Evolutionary conservation across 208 protist genomes (phyloP).

Genomic region (Trypanosoma avium): DNA sequence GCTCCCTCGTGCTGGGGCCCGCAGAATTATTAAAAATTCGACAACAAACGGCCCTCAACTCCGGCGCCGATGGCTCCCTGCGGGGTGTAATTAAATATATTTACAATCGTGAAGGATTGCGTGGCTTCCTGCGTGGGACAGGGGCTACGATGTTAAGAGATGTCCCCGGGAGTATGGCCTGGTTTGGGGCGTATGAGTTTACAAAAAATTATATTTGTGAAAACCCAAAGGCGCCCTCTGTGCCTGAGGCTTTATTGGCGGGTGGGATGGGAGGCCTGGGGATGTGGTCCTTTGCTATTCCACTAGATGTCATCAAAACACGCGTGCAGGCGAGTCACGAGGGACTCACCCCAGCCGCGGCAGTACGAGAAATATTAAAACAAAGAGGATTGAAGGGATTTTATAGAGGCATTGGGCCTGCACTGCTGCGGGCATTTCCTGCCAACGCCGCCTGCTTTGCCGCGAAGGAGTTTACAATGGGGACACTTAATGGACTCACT

Average conservation of each 20-base stretch:
- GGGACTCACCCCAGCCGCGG: background rate
- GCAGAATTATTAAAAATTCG: conserved; percentile 55
- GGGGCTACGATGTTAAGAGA: conserved; percentile 42
- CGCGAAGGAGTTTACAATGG: conserved; percentile 20
- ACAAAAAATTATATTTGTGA: conserved; percentile 26
- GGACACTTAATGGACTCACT: conserved; percentile 12
- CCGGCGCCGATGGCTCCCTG: conserved; percentile 26
- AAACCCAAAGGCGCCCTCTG: conserved; percentile 16
- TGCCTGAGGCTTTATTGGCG: conserved; percentile 30
- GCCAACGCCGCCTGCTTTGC: conserved; percentile 45
- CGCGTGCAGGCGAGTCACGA: conserved; percentile 32
- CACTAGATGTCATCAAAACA: conserved; percentile 51
- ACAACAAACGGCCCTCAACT: conserved; percentile 40
- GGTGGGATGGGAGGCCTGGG: conserved; percentile 45
- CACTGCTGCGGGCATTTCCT: conserved; percentile 35
- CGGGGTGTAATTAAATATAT: conserved; percentile 23
- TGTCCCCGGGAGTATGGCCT: conserved; percentile 39
- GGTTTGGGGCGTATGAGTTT: conserved; percentile 49
- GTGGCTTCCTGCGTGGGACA: conserved; percentile 32
- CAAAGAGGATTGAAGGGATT: conserved; percentile 32
- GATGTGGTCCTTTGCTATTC: conserved; percentile 41
- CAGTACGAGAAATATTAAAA: conserved; percentile 16
- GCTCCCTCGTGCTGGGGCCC: conserved; percentile 34
- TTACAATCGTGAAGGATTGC: conserved; percentile 28
- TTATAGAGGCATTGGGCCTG: conserved; percentile 40